Conservation (phyloP, 1,284 basidiomycete species). For the Heliocybe sulcata region DNA sequence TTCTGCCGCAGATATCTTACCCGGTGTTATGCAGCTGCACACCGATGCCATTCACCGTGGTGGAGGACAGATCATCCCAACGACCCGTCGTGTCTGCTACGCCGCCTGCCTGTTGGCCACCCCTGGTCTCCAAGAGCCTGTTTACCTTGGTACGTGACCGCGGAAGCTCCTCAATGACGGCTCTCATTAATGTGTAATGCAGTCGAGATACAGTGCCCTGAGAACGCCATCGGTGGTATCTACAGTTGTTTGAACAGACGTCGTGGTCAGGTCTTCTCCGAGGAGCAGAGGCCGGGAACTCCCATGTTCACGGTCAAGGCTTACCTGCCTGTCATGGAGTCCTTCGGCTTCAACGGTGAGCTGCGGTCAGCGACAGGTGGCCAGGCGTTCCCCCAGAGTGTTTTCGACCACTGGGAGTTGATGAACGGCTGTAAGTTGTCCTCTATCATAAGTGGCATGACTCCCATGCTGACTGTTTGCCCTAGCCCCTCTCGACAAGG, state of each 20-base stretch:
- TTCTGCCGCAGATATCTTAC: no score
- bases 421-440: conserved; percentile 69
- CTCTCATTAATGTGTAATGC: conserved; percentile 5
- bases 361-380: conserved; percentile 90
- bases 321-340: conserved; percentile 94
- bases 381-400: conserved; percentile 96
- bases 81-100: conserved; percentile 93
- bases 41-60: conserved; percentile 99
- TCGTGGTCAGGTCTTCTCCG: conserved; percentile 97
- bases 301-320: conserved; percentile 99
- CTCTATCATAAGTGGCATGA: conserved; percentile 15
- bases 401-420: conserved; percentile 90
- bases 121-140: conserved; percentile 92
- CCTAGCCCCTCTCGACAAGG: conserved; percentile 74
- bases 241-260: conserved; percentile 95
- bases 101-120: conserved; percentile 91
- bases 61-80: conserved; percentile 97
- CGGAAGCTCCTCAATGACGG: neutral
- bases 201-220: conserved; percentile 98
- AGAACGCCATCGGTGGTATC: conserved; percentile 97
- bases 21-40: conserved; percentile 58
- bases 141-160: conserved; percentile 72
- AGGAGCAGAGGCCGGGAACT: conserved; percentile 96
- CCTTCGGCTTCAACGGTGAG: conserved; percentile 98
- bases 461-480: conserved; percentile 5